Conservation (phyloP, 2,329 filamentous ascomycete genomes). For the Endocalyx cinctus region DNA sequence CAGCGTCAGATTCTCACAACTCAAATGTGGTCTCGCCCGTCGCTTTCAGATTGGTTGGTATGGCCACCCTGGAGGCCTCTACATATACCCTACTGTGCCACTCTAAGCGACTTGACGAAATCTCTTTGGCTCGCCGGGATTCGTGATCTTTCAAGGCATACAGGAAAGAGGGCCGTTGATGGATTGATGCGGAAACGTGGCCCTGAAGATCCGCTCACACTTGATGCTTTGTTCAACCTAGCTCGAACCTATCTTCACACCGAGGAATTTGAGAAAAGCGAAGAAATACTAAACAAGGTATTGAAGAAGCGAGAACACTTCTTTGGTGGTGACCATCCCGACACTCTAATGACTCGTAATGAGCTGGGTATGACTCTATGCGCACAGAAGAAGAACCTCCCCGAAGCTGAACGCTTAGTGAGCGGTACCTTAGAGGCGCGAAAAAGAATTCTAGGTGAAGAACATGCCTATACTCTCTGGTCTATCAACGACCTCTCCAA, state of each 20-base stretch:
- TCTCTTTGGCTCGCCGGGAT: no score
- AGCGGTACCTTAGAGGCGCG: constrained; percentile 1
- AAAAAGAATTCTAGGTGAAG: constrained; percentile 7
- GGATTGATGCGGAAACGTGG: constrained; percentile 5
- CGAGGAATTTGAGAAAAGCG: constrained; percentile 4
- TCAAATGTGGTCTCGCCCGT: constrained; percentile 5
- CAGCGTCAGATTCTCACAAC: constrained; percentile 7
- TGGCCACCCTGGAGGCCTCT: constrained; percentile 3
- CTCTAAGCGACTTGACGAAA: no score
- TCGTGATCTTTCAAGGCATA: constrained; percentile 5
- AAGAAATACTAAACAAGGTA: constrained; percentile 3
- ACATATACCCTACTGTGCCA: no score
- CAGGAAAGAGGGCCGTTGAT: constrained; percentile 5
- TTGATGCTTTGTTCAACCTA: constrained; percentile 5
- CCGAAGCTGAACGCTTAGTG: constrained; percentile 1
- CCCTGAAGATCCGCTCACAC: constrained; percentile 2
- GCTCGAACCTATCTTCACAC: constrained; percentile 3
- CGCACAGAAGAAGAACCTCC: constrained; percentile 3
- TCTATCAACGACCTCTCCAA: constrained; percentile 5
- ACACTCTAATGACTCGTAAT: constrained; percentile 4
- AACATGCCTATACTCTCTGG: constrained; percentile 7
- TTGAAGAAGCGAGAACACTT: not conserved
- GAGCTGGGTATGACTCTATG: constrained; percentile 5
- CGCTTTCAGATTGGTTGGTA: constrained; percentile 5
- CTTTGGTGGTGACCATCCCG: constrained; percentile 5